These are phyloP conservation scores for Cinnamomum micranthum DNA, from an alignment of 164 flowering plant species.

Conservation along the genomic window DNA sequence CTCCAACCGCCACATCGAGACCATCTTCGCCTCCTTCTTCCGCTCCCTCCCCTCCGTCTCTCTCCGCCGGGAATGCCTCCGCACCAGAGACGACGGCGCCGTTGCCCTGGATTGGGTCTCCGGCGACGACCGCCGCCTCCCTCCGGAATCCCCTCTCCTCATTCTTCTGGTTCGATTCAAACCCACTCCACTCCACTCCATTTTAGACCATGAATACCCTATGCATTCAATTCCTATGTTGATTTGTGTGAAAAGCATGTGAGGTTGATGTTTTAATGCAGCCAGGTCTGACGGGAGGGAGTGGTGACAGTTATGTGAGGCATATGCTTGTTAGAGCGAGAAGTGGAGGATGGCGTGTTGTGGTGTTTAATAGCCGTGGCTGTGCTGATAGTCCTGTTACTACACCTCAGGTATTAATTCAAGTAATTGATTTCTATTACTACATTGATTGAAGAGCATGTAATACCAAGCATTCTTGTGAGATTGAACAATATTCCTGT, in stretches of 20 bases:
- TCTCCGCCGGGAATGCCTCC: conserved; percentile 70
- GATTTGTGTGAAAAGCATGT: not conserved
- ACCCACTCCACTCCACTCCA: not conserved
- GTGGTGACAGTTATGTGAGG: conserved; percentile 79
- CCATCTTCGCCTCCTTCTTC: conserved; percentile 76
- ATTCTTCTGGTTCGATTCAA: conserved; percentile 63
- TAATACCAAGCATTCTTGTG: not conserved
- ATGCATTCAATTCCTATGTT: not conserved
- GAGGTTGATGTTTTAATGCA: conserved; percentile 33
- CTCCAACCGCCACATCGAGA: conserved; percentile 79
- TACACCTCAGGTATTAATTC: conserved; percentile 63
- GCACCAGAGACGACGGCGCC: conserved; percentile 60
- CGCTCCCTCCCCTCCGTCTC: conserved; percentile 62
- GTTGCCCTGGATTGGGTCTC: conserved; percentile 87
- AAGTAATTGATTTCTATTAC: not conserved
- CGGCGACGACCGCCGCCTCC: conserved; percentile 52
- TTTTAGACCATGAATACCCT: no score
- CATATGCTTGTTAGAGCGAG: conserved; percentile 79
- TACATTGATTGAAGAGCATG: not conserved
- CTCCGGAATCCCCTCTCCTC: conserved; percentile 60
- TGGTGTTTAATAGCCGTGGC: conserved; percentile 94
- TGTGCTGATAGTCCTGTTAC: conserved; percentile 86
- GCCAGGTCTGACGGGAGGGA: conserved; percentile 98
- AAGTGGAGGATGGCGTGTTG: conserved; percentile 68
- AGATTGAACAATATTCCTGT: not conserved